Evolutionary conservation across 2,329 filamentous ascomycete genomes (phyloP).

Genomic region (Alternaria tenuissima): DNA sequence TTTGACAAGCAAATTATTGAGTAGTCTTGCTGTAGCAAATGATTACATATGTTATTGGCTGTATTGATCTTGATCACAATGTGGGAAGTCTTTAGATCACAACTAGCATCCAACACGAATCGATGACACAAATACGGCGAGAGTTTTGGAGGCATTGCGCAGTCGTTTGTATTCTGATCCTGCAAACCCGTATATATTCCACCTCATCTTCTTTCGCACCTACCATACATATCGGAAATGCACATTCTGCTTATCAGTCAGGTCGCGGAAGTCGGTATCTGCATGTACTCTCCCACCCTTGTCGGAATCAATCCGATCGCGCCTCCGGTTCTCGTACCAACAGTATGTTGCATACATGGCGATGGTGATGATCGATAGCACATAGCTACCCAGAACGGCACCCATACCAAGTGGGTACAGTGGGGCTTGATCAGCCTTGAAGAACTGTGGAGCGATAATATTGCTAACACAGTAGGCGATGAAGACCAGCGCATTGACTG

Average conservation of each 20-base stretch:
- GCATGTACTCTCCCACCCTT: constrained; percentile 12
- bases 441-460: constrained; percentile 53
- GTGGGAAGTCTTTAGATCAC: neutral
- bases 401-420: constrained; percentile 31
- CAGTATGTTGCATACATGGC: constrained; percentile 39
- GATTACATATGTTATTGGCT: neutral
- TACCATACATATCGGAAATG: constrained; percentile 29
- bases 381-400: constrained; percentile 22
- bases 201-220: neutral
- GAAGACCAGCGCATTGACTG: constrained; percentile 45
- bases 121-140: neutral
- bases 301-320: constrained; percentile 25
- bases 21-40: neutral
- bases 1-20: neutral
- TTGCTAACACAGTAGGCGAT: constrained; percentile 54
- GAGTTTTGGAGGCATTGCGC: neutral
- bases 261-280: constrained; percentile 47
- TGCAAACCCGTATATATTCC: neutral
- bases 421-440: constrained; percentile 46
- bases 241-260: constrained; percentile 49
- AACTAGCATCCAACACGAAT: neutral
- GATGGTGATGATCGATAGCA: constrained; percentile 39
- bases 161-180: neutral
- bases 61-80: neutral
- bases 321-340: constrained; percentile 42